Evolutionary conservation across 2,329 filamentous ascomycete species (phyloP), one percentile per base, ranked within the genome.

Genomic region (Alternaria hordeiaustralica): DNA sequence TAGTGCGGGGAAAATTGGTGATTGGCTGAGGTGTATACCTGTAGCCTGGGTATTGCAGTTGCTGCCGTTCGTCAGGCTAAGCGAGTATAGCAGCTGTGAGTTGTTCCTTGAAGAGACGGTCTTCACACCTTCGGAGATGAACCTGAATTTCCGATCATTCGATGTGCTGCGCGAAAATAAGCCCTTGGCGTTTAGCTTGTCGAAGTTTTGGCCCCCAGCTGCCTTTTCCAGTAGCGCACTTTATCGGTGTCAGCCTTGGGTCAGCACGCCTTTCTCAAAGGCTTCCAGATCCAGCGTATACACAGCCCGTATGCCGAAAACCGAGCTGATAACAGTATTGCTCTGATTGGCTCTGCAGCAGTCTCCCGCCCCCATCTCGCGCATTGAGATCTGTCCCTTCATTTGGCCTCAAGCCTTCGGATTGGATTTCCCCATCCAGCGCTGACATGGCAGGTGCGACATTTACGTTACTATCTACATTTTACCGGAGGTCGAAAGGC

Each of bases 111-210:
- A 4, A 36, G 15, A 10, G 23, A 26, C 25, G 8, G 25, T n/a
- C 33, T 36, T 36, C 13, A 36, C 8, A 36, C 33, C 15, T 3
- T 36, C 15, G 8, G 33, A 2, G 2, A 36, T 36, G 33, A 36
- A 9, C 15, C 4, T 0, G 15, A 2, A 3, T n/a, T 36, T 0
- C 33, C 4, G 7, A 9, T 2, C 33, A 36, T 7, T 36, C 0
- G 4, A 36, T 36, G 33, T 9, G 33, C 33, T 36, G 0, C 4
- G 33, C 15, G 2, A 36, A 5, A 36, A 36, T n/a, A 36, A n/a
- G 33, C 33, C 2, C 33, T 36, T n/a, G 33, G 1, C 33, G 33
- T n/a, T n/a, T 36, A 8, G 7, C 7, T 36, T 10, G 15, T 5
- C 15, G 15, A 13, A 2, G 2, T 5, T 10, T 10, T n/a, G 33